Percentiles rank a stretch among this genome's conserved stretches.
These are phyloP conservation scores for Colletotrichum karsti DNA, from an alignment of 2,329 filamentous ascomycete species.

Conservation along the genomic window DNA sequence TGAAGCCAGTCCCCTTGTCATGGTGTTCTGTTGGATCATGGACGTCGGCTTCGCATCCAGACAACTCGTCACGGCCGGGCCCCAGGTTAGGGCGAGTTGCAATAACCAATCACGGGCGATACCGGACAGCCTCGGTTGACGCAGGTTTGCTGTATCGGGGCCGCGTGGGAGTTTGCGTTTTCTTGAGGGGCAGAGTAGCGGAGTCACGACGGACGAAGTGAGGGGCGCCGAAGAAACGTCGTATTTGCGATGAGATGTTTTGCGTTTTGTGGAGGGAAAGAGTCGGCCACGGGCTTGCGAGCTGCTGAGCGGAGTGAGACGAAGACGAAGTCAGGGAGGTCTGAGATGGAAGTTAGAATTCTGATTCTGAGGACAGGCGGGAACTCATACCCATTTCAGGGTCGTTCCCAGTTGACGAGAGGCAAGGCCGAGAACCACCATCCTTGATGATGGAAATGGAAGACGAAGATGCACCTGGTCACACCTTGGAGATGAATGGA, in stretches of 20 bases:
- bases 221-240: conserved; percentile 6
- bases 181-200: neutral
- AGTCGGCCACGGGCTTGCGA: neutral
- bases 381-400: neutral
- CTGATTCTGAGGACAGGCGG: neutral
- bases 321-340: neutral
- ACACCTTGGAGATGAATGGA: neutral
- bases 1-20: neutral
- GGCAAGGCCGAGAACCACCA: neutral
- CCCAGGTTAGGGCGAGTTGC: neutral
- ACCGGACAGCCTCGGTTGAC: conserved; percentile 11
- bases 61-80: conserved; percentile 19
- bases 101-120: conserved; percentile 16
- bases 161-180: conserved; percentile 16
- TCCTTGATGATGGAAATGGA: neutral
- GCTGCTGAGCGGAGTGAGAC: neutral
- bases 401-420: neutral
- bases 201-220: neutral
- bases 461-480: neutral
- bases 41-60: conserved; percentile 14
- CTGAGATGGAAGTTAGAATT: neutral
- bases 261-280: neutral
- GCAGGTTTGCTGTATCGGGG: conserved; percentile 5
- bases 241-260: neutral
- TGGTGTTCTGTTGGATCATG: conserved; percentile 5